Evolutionary conservation across 768 basidiomycete species (phyloP), one percentile per base, ranked within the genome.

Genomic region (Boletus edulis): DNA sequence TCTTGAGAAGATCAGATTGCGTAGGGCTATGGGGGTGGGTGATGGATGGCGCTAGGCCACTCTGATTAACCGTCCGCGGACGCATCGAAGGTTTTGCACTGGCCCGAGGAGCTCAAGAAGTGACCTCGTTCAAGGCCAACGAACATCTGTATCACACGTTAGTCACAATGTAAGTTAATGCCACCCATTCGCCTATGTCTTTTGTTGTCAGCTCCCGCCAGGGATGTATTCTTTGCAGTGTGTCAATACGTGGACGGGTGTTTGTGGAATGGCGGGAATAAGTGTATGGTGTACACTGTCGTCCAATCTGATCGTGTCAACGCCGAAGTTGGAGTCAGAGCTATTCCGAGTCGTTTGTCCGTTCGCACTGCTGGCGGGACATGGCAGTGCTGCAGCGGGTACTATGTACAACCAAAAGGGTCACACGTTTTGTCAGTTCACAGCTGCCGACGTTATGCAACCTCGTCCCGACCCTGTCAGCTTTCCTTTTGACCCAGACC

Each of bases 11-110:
- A 13, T 67, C 60, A 7, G 74, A 70, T 60, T 89, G 89, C 2
- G 87, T 82, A 3, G 80, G 77, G 0, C 72, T 68, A 63, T 91
- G 87, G 1, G 89, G 88, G 55, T 84, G 83, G 1, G 88, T 91
- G 62, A 91, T 88, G 1, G 87, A 89, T 35, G 76, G 70, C 0
- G 85, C 82, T 14, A 75, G 67, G 12, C 83, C 86, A 50, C 82
- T 86, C 67, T 90, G 89, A 59, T 89, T 91, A 38, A 0, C 89
- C 89, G 61, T 89, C 85, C 1, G 88, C 89, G 3, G 81, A 76
- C 2, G 80, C 81, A 56, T 89, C 88, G 63, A 89, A 89, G 0
- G 86, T 69, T 59, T 81, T 87, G 67, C 86, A 87, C 63, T 84
- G 82, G 5, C 86, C 87, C 0, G 81, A 80, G 0, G 81, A 77